Percentiles rank a stretch among this genome's conserved stretches.
Evolutionary conservation across 805 yeast species (phyloP).

Genomic region (Cyberlindnera japonica): DNA sequence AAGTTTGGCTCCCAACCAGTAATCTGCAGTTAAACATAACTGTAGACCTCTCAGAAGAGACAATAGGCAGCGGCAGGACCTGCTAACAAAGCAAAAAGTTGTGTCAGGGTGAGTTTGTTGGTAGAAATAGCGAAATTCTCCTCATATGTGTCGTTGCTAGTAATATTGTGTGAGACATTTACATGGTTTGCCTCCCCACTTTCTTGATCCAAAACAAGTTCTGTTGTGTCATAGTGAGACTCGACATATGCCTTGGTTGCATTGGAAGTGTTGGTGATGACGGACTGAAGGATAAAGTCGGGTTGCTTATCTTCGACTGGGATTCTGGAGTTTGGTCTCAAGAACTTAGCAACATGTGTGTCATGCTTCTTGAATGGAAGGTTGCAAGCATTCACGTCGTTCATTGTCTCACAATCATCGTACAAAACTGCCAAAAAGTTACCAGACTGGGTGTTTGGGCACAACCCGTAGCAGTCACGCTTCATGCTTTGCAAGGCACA

Average conservation of each 20-base stretch:
- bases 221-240: neutral
- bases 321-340: constrained; percentile 25
- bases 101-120: neutral
- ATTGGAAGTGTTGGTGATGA: constrained; percentile 19
- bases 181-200: neutral
- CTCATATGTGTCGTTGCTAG: constrained; percentile 2
- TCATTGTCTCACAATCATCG: constrained; percentile 43
- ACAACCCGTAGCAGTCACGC: constrained; percentile 43
- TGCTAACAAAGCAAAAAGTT: neutral
- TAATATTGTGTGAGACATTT: constrained; percentile 3
- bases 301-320: constrained; percentile 27
- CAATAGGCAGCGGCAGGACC: neutral
- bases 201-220: neutral
- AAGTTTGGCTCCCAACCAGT: too few species aligned
- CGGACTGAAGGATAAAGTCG: constrained; percentile 22
- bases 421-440: constrained; percentile 43
- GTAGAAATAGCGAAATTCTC: constrained; percentile 5
- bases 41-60: too few species aligned
- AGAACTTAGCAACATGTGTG: constrained; percentile 27
- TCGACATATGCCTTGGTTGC: constrained; percentile 3
- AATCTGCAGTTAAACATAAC: too few species aligned
- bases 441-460: constrained; percentile 45
- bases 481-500: constrained; percentile 50
- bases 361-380: constrained; percentile 47
- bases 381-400: constrained; percentile 48